A percentile compares a stretch with the other conserved stretches of the same genome.
Evolutionary conservation across 805 yeast species (phyloP).

Genomic region (Wickerhamiella brachini): DNA sequence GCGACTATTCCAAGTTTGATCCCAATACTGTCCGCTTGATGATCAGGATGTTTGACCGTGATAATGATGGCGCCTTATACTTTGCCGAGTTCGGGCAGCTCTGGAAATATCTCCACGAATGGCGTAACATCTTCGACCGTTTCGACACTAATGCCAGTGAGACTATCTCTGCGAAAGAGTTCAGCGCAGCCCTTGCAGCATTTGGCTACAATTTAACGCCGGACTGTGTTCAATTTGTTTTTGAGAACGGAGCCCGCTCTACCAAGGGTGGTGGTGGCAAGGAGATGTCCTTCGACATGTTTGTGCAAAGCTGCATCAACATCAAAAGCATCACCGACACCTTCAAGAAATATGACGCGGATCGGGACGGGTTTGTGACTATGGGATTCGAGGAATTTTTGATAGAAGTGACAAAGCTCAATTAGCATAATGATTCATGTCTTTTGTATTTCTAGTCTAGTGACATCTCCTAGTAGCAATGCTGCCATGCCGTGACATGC

Average conservation of each 20-base stretch:
- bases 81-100: conserved; percentile 51
- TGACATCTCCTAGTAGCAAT: too few relatives aligned
- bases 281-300: conserved; percentile 57
- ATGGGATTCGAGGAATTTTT: conserved; percentile 27
- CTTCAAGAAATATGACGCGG: conserved; percentile 63
- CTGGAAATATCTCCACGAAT: conserved; percentile 55
- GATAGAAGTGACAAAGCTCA: conserved; percentile 22
- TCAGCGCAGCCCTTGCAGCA: conserved; percentile 43
- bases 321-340: conserved; percentile 62
- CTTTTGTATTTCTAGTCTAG: not conserved
- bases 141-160: conserved; percentile 49
- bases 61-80: conserved; percentile 31
- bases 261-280: conserved; percentile 20
- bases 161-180: conserved; percentile 52
- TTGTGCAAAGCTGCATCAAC: conserved; percentile 69
- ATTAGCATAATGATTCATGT: not conserved
- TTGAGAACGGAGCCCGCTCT: conserved; percentile 37
- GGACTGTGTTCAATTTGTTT: conserved; percentile 43
- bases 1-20: conserved; percentile 50
- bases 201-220: conserved; percentile 52
- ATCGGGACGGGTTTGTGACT: conserved; percentile 44
- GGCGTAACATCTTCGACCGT: conserved; percentile 48
- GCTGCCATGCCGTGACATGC: too few relatives aligned
- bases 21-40: conserved; percentile 46
- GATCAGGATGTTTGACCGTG: conserved; percentile 48